These are phyloP conservation scores for Phytomonas sp. DNA, from an alignment of 208 protist species.

Conservation along the genomic window DNA sequence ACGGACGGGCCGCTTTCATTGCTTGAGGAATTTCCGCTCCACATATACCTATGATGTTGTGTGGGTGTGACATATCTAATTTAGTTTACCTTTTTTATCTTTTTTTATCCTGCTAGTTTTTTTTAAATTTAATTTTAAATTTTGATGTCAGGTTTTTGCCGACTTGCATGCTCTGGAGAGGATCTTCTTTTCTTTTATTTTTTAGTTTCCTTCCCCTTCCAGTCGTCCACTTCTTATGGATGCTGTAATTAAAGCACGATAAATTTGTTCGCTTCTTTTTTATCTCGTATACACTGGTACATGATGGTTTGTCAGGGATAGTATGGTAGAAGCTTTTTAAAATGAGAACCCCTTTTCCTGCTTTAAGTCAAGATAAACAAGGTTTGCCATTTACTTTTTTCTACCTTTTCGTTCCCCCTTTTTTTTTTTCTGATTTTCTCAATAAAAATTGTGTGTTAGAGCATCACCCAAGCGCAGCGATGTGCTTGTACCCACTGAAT, in stretches of 20 bases:
- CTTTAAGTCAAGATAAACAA: background rate
- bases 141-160: slow-evolving; percentile 14
- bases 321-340: background rate
- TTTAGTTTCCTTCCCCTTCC: background rate
- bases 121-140: slow-evolving; percentile 6
- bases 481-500: background rate
- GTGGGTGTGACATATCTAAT: background rate
- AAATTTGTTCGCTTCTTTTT: background rate
- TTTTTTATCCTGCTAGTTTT: slow-evolving; percentile 11
- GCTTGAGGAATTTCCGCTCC: slow-evolving; percentile 2
- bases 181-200: background rate
- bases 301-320: background rate
- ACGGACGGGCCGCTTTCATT: slow-evolving; percentile 9
- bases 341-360: background rate
- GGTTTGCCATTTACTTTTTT: background rate
- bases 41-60: background rate
- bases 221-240: background rate
- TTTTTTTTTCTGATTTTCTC: background rate
- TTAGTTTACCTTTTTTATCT: slow-evolving; percentile 10
- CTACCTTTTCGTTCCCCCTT: background rate
- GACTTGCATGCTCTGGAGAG: slow-evolving; percentile 9
- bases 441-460: background rate
- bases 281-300: background rate
- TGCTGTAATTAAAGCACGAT: background rate
- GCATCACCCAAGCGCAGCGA: background rate